These are phyloP conservation scores for Cicer pinnatifidum DNA, from an alignment of 306 rosid species.

Conservation along the genomic window DNA sequence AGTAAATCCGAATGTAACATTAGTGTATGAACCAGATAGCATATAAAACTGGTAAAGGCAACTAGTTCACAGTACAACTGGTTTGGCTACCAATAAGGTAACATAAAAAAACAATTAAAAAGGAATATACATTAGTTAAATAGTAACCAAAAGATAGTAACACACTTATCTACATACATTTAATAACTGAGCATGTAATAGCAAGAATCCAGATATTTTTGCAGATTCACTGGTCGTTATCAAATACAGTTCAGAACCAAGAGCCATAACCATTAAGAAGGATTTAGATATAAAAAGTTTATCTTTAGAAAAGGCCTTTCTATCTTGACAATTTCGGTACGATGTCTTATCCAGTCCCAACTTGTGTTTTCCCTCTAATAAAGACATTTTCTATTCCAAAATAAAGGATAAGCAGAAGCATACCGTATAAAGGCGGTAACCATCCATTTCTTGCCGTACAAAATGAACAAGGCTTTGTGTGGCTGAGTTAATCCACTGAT, in stretches of 20 bases:
- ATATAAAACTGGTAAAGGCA: slow-evolving; percentile 9
- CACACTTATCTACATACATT: slow-evolving; percentile 10
- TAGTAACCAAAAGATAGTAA: slow-evolving; percentile 8
- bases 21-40: not conserved
- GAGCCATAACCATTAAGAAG: slow-evolving; percentile 7
- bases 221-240: not conserved
- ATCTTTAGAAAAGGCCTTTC: not conserved
- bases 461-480: slow-evolving; percentile 86
- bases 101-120: not conserved
- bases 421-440: slow-evolving; percentile 87
- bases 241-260: slow-evolving; percentile 18
- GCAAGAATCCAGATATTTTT: slow-evolving; percentile 14
- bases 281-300: not conserved
- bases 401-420: slow-evolving; percentile 27
- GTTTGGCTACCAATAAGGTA: slow-evolving; percentile 7
- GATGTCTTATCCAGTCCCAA: slow-evolving; percentile 14
- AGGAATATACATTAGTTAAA: not conserved
- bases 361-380: slow-evolving; percentile 5
- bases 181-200: slow-evolving; percentile 19
- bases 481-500: slow-evolving; percentile 98
- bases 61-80: not conserved
- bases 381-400: slow-evolving; percentile 10
- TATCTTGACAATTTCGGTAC: slow-evolving; percentile 11
- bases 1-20: slow-evolving; percentile 16
- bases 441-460: slow-evolving; percentile 92